Conservation (phyloP, 2,329 filamentous ascomycete genomes). For the Ophiostoma himal-ulmi region DNA sequence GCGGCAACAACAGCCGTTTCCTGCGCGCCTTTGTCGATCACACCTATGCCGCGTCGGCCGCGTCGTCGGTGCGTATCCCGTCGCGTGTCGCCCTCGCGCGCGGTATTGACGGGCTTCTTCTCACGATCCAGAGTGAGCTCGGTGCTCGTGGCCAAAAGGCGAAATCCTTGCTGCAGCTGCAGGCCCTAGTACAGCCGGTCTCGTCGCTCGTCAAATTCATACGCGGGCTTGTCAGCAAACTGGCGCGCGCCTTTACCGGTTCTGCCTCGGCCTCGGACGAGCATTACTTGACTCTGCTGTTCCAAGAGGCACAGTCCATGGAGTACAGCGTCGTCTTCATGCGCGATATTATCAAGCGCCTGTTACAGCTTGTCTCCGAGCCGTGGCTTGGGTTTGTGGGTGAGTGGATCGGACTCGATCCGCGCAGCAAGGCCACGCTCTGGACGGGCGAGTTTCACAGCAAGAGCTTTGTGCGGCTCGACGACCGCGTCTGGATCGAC, state of each 20-base stretch:
- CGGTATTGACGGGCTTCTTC: constrained; percentile 44
- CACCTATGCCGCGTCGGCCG: constrained; percentile 31
- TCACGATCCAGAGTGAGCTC: constrained; percentile 46
- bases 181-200: constrained; percentile 44
- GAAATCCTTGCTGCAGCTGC: constrained; percentile 49
- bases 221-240: constrained; percentile 44
- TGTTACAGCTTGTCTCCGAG: constrained; percentile 43
- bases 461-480: constrained; percentile 57
- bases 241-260: constrained; percentile 35
- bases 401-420: constrained; percentile 67
- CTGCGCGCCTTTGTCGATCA: constrained; percentile 24
- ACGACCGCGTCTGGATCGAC: constrained; percentile 49
- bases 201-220: constrained; percentile 48
- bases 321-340: constrained; percentile 59
- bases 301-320: constrained; percentile 55
- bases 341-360: constrained; percentile 58
- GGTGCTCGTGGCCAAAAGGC: constrained; percentile 39
- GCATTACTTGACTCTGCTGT: constrained; percentile 55
- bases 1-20: constrained; percentile 43
- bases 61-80: constrained; percentile 35
- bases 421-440: constrained; percentile 41
- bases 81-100: constrained; percentile 49
- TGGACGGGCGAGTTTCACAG: constrained; percentile 30
- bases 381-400: constrained; percentile 44
- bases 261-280: constrained; percentile 44